Conservation (phyloP, 1,284 basidiomycete species). For the Ganoderma sinense region DNA sequence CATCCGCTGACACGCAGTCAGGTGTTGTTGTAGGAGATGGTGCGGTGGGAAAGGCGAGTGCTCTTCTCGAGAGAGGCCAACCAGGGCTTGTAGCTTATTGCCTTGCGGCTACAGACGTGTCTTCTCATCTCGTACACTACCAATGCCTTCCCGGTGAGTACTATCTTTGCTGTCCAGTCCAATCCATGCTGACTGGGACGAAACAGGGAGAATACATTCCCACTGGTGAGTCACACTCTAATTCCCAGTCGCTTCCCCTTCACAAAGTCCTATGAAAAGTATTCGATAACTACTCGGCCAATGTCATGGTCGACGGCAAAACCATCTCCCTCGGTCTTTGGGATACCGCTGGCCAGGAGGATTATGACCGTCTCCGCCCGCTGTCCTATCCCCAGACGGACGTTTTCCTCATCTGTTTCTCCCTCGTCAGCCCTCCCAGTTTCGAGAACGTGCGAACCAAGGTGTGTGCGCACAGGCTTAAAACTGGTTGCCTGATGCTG, state of each 20-base stretch:
- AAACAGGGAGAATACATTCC: conserved; percentile 94
- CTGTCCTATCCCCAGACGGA: conserved; percentile 99
- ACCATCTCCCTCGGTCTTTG: conserved; percentile 97
- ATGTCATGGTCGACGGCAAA: conserved; percentile 99
- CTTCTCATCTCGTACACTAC: conserved; percentile 98
- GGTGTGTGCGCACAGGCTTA: conserved; percentile 52
- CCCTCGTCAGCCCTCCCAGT: conserved; percentile 94
- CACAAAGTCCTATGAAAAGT: conserved; percentile 52
- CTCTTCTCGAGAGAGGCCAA: not conserved
- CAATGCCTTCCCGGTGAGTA: conserved; percentile 90
- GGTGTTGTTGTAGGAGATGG: conserved; percentile 99
- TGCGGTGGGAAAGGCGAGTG: conserved; percentile 95
- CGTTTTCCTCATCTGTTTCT: conserved; percentile 99
- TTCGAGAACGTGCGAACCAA: conserved; percentile 99
- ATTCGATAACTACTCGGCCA: conserved; percentile 95
- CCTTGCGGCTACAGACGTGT: conserved; percentile 75
- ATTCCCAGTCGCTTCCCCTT: not conserved
- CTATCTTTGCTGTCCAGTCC: conserved; percentile 30
- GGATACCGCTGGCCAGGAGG: conserved; percentile 99
- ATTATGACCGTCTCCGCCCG: conserved; percentile 97
- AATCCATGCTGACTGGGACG: conserved; percentile 33
- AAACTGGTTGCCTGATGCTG: conserved; percentile 19
- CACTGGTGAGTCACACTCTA: conserved; percentile 66
- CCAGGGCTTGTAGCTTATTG: conserved; percentile 21
- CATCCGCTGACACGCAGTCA: conserved; percentile 41